phyloP scores from a whole-genome alignment of 768 basidiomycete species.

The Sporobolomyces pararoseus region DNA sequence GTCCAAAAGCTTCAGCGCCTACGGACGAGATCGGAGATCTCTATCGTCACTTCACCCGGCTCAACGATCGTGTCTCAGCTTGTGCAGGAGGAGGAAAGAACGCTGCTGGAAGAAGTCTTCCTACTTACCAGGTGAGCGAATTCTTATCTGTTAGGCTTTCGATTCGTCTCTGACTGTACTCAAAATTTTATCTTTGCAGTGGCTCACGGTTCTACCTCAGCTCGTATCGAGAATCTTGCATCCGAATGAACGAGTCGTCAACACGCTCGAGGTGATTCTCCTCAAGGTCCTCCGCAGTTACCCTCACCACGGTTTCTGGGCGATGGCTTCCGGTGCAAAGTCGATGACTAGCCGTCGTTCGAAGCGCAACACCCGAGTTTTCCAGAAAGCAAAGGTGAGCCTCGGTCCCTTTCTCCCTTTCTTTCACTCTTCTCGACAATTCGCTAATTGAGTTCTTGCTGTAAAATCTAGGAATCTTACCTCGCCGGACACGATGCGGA shows the following conservation, averaged over 20 bases:
- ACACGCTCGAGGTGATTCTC: slow-evolving; percentile 64
- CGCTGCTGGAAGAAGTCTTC: slow-evolving; percentile 54
- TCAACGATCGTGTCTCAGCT: slow-evolving; percentile 5
- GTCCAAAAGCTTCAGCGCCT: not conserved
- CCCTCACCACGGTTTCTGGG: slow-evolving; percentile 88
- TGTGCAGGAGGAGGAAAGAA: slow-evolving; percentile 12
- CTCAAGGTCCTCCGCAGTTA: slow-evolving; percentile 69
- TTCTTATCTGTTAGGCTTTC: too few relatives aligned
- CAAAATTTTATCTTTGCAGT: too few relatives aligned
- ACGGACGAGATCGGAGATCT: slow-evolving; percentile 19
- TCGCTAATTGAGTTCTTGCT: not conserved
- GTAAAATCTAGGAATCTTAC: not conserved
- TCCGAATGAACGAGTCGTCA: slow-evolving; percentile 60
- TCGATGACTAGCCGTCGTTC: slow-evolving; percentile 67
- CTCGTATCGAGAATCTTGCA: slow-evolving; percentile 91
- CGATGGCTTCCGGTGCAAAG: slow-evolving; percentile 80
- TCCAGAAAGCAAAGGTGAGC: slow-evolving; percentile 46
- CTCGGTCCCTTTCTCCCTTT: not conserved
- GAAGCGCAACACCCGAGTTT: slow-evolving; percentile 56
- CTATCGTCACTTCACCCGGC: not conserved
- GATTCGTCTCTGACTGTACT: too few relatives aligned
- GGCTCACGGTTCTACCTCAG: slow-evolving; percentile 94
- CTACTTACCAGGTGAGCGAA: slow-evolving; percentile 69
- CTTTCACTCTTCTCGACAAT: too few relatives aligned
- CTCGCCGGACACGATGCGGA: not conserved